These are phyloP conservation scores for Boletus reticulatus DNA, from an alignment of 768 basidiomycete genomes.

Conservation along the genomic window DNA sequence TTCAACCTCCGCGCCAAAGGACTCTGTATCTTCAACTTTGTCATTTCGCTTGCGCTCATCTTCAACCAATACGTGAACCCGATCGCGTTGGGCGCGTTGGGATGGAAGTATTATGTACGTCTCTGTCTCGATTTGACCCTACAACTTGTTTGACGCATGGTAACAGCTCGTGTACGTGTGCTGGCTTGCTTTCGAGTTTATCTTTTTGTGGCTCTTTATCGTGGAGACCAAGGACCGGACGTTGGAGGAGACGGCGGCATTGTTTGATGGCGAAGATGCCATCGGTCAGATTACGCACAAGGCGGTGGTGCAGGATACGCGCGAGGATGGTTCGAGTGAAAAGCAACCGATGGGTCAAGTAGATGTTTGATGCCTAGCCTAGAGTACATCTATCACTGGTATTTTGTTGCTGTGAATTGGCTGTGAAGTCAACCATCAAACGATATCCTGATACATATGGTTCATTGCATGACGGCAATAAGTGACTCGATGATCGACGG, in stretches of 20 bases:
- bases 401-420: no score
- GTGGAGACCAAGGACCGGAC: constrained; percentile 39
- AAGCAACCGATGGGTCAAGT: background rate
- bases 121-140: background rate
- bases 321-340: constrained; percentile 1
- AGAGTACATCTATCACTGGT: no score
- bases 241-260: constrained; percentile 68
- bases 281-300: constrained; percentile 16
- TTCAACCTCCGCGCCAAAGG: constrained; percentile 79
- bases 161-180: constrained; percentile 19
- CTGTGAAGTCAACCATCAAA: no score
- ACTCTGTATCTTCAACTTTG: constrained; percentile 71
- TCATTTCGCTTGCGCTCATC: constrained; percentile 61
- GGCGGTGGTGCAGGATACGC: background rate
- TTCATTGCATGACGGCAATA: no score
- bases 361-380: no score
- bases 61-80: constrained; percentile 84
- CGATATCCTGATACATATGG: no score
- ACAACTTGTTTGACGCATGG: background rate
- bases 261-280: constrained; percentile 62
- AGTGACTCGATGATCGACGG: no score
- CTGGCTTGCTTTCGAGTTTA: constrained; percentile 16
- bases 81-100: constrained; percentile 54
- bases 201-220: constrained; percentile 13
- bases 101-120: constrained; percentile 48